phyloP scores from a whole-genome alignment of 164 flowering plant species.

The Buxus sempervirens region DNA sequence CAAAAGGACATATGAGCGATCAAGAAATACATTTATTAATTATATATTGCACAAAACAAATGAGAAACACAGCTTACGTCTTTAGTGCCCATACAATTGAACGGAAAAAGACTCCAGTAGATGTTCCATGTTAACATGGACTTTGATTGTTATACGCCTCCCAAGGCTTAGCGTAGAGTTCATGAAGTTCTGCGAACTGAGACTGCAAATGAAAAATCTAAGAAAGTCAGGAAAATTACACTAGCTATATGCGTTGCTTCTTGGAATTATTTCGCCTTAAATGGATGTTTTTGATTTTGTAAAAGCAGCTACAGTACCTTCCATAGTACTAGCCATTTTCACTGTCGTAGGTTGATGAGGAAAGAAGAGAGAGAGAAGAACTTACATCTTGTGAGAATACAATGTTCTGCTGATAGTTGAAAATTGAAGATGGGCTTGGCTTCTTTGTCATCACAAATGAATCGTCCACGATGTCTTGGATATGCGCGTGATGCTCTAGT shows the following conservation, averaged over 20 bases:
- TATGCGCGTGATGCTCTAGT: no score
- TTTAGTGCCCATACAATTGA: not conserved
- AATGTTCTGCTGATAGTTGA: conserved; percentile 15
- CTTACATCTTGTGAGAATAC: conserved; percentile 27
- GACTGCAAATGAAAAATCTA: conserved; percentile 18
- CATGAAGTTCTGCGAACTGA: conserved; percentile 18
- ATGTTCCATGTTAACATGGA: not conserved
- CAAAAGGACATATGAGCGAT: not conserved
- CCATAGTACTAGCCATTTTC: not conserved
- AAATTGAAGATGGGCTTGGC: conserved; percentile 20
- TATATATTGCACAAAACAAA: not conserved
- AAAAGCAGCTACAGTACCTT: not conserved
- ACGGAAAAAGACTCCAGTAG: not conserved
- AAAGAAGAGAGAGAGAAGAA: not conserved
- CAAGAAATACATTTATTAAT: not conserved
- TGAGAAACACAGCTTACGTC: not conserved
- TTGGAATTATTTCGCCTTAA: conserved; percentile 5
- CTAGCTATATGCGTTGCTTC: not conserved
- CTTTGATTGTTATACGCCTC: conserved; percentile 18
- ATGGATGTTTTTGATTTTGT: not conserved
- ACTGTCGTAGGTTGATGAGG: not conserved
- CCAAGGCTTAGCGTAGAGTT: conserved; percentile 24
- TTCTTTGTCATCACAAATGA: conserved; percentile 17
- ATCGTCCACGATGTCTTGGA: conserved; percentile 7
- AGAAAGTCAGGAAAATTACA: conserved; percentile 1